Conservation (phyloP, 139 green algal species). For the Chlorella sp. region DNA sequence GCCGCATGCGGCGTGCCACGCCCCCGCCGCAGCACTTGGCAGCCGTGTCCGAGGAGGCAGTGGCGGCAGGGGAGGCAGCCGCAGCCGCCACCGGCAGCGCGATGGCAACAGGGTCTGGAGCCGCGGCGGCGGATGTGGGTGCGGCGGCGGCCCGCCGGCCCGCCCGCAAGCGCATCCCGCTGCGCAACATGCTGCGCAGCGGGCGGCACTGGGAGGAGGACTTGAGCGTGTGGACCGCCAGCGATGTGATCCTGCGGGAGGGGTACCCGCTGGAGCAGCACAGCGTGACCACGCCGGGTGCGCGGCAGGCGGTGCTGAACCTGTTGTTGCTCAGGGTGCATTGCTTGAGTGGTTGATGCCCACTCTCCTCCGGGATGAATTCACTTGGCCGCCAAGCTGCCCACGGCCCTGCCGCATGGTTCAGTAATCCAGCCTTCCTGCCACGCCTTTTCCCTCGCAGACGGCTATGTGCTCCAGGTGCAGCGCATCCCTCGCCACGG, state of each 20-base stretch:
- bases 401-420: not conserved
- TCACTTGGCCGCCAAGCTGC: not conserved
- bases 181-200: constrained; percentile 16
- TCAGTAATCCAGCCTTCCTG: not conserved
- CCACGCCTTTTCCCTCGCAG: constrained; percentile 43
- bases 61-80: not conserved
- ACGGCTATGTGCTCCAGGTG: constrained; percentile 89
- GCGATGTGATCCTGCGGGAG: constrained; percentile 55
- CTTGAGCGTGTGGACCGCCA: constrained; percentile 46
- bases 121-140: not conserved
- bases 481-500: constrained; percentile 81
- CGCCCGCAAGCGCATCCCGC: not conserved
- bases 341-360: not conserved
- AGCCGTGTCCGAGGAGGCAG: not conserved
- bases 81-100: not conserved
- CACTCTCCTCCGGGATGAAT: no score
- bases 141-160: not conserved
- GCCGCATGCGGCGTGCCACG: not conserved
- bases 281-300: constrained; percentile 75
- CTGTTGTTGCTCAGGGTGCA: not conserved
- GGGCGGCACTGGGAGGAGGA: constrained; percentile 40
- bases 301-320: constrained; percentile 45
- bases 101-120: not conserved
- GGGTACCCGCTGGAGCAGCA: constrained; percentile 81
- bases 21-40: not conserved